Evolutionary conservation across 495 filamentous ascomycete genomes (phyloP).

Genomic region (Penicillium cataractarum): DNA sequence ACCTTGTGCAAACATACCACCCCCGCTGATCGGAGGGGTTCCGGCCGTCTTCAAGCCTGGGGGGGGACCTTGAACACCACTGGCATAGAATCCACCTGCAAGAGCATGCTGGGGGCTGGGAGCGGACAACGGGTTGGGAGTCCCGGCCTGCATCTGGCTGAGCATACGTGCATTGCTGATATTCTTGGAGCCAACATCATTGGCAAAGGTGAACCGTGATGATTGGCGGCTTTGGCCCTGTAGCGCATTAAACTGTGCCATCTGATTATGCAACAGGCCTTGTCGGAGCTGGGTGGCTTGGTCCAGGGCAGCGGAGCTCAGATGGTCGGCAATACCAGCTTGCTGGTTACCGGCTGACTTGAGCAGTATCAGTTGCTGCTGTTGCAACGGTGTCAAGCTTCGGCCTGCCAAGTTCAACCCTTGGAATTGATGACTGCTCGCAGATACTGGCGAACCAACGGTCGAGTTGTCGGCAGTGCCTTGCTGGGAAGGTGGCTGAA

Average conservation of each 20-base stretch:
- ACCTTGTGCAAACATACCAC: slow-evolving; percentile 75
- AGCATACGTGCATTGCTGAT: slow-evolving; percentile 81
- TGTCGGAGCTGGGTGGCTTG: slow-evolving; percentile 47
- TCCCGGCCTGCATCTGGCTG: slow-evolving; percentile 82
- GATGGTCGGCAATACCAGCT: slow-evolving; percentile 56
- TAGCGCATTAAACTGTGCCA: slow-evolving; percentile 51
- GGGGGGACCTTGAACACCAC: slow-evolving; percentile 83
- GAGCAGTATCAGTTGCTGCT: slow-evolving; percentile 70
- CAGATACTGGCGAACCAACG: slow-evolving; percentile 49
- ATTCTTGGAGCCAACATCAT: slow-evolving; percentile 79
- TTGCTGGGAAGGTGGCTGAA: slow-evolving; percentile 77
- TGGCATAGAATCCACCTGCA: slow-evolving; percentile 52
- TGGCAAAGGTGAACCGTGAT: slow-evolving; percentile 87
- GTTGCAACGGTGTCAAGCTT: slow-evolving; percentile 78
- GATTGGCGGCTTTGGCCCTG: slow-evolving; percentile 84
- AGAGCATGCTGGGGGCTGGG: slow-evolving; percentile 53
- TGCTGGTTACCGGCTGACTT: slow-evolving; percentile 62
- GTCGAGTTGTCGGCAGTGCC: slow-evolving; percentile 50
- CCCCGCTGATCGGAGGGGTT: slow-evolving; percentile 80
- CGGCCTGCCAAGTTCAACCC: slow-evolving; percentile 64
- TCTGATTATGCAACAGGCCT: slow-evolving; percentile 62
- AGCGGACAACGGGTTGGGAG: slow-evolving; percentile 61
- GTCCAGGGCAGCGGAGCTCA: slow-evolving; percentile 43
- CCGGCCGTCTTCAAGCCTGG: slow-evolving; percentile 94
- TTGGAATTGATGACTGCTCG: slow-evolving; percentile 57